Evolutionary conservation across 2,329 filamentous ascomycete genomes (phyloP), one percentile per base, ranked within the genome.

Genomic region (Dendrostoma leiphaemia): DNA sequence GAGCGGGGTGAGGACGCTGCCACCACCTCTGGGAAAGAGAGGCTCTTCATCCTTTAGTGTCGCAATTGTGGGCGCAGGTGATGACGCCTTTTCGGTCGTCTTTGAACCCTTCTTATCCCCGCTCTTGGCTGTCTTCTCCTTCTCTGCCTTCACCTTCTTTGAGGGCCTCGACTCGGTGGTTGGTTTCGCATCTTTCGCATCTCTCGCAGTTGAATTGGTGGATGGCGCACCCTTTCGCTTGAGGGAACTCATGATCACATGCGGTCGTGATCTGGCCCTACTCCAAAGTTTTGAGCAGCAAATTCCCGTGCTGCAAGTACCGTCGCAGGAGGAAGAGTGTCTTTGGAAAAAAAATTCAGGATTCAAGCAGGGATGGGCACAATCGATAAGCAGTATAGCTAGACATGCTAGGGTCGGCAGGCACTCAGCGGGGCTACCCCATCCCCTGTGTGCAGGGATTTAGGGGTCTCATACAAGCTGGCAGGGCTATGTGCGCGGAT

Each of bases 11-110:
- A 99, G 76, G 49, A 96, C 80, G 67, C 90, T 95, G 50, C 85
- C 93, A 40, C 94, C 95, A 53, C 94, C 94, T 79, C 94, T 85
- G 62, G 94, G 93, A 65, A 99, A 99, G 41, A 93, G 80, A 31
- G 86, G 86, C 67, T 97, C 94, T 61, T 97, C 94, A 61, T 94
- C 88, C 17, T 80, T 84, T 48, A 83, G 67, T 10, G 75, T 66
- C 34, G 79, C 77, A 51, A 81, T 67, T 7, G 54, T 38, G 3
- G 50, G 46, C 23, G 50, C 50, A 35, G 56, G 47, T n/a, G 56
- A 40, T 1, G 37, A n/a, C 13, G 28, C 23, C 32, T 54, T 58
- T 19, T 65, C 59, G 48, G 55, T 53, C 49, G 61, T 58, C 48
- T 63, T 65, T 32, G 59, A 59, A 21, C 62, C 32, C 35, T 64